phyloP scores from a whole-genome alignment of 148 eudicot genomes.

The Polygonum aviculare region DNA sequence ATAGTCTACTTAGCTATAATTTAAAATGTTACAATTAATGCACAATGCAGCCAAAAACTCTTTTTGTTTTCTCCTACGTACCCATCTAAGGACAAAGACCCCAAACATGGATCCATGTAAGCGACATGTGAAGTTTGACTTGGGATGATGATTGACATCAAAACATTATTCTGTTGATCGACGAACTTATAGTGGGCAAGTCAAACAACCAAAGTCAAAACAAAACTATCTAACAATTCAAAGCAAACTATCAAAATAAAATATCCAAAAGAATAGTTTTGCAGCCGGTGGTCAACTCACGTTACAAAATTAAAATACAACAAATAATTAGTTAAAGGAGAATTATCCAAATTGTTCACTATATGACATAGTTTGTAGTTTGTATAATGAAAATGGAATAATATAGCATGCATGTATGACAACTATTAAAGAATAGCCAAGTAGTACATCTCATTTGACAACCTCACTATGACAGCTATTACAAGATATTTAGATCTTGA shows the following conservation, averaged over 20 bases:
- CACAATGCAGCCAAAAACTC: neutral
- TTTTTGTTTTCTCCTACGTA: neutral
- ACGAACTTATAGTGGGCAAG: constrained; percentile 2
- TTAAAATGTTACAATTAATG: neutral
- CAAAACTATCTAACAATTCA: neutral
- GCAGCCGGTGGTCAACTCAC: neutral
- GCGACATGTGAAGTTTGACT: constrained; percentile 12
- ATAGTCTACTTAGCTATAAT: too few relatives aligned
- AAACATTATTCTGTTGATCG: constrained; percentile 4
- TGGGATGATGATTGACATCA: neutral
- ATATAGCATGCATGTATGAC: neutral
- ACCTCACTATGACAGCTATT: neutral
- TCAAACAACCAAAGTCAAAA: constrained; percentile 7
- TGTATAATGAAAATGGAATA: too few relatives aligned
- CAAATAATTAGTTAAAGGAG: neutral
- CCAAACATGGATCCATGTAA: constrained; percentile 9
- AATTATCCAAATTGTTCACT: neutral
- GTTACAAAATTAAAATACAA: neutral
- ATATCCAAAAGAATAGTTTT: neutral
- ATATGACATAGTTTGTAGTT: too few relatives aligned
- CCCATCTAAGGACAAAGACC: neutral
- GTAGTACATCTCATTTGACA: neutral
- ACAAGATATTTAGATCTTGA: neutral
- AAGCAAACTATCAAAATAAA: neutral
- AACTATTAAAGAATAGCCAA: neutral